These are phyloP conservation scores for Miscanthus lutarioriparius DNA, from an alignment of 176 grass and related monocot genomes.

Conservation along the genomic window DNA sequence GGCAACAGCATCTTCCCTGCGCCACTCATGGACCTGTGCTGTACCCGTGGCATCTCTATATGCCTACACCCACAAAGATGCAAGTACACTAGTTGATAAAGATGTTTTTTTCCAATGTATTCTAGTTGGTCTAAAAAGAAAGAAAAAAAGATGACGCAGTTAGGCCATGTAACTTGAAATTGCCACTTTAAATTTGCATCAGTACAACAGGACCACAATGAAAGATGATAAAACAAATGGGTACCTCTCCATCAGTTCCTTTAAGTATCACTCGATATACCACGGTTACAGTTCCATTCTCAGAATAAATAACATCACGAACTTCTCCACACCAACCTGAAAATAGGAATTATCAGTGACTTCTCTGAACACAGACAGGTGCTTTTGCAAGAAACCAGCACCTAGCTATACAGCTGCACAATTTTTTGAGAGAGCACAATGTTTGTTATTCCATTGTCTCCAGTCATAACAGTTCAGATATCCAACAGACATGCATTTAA, in stretches of 20 bases:
- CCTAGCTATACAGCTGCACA: neutral
- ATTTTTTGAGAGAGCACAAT: neutral
- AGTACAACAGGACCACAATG: neutral
- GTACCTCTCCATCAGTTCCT: conserved; percentile 90
- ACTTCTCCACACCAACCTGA: conserved; percentile 98
- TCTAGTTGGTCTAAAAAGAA: neutral
- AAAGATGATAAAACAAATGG: neutral
- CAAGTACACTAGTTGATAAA: neutral
- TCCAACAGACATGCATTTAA: neutral
- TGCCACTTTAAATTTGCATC: neutral
- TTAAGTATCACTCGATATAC: conserved; percentile 80
- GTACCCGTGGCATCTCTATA: conserved; percentile 84
- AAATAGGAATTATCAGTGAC: conserved; percentile 15
- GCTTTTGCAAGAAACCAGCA: neutral
- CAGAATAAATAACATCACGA: conserved; percentile 70
- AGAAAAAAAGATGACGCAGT: neutral
- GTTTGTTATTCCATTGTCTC: neutral
- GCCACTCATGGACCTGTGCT: conserved; percentile 52
- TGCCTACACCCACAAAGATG: conserved; percentile 43
- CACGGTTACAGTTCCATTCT: conserved; percentile 77
- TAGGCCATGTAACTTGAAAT: neutral
- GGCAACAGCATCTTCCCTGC: conserved; percentile 57
- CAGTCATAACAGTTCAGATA: neutral
- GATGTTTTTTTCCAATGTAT: neutral
- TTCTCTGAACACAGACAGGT: neutral